Evolutionary conservation across 768 basidiomycete genomes (phyloP).

Genomic region (Suillus americanus): DNA sequence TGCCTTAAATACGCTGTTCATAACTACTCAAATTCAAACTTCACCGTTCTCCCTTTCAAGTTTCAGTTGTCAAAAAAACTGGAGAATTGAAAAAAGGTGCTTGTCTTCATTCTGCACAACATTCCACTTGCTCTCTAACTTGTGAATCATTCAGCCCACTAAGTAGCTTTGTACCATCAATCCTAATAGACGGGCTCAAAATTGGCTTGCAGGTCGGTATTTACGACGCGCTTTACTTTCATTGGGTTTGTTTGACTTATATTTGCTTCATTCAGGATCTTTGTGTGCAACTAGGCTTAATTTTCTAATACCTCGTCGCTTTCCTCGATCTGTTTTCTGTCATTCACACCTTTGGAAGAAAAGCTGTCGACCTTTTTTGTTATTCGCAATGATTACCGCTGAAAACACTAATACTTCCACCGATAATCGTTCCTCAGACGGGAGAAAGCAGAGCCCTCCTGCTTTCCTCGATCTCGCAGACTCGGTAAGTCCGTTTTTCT

Average conservation of each 20-base stretch:
- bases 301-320: slow-evolving; percentile 50
- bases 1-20: slow-evolving; percentile 41
- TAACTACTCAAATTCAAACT: slow-evolving; percentile 27
- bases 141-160: slow-evolving; percentile 35
- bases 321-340: slow-evolving; percentile 46
- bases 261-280: slow-evolving; percentile 41
- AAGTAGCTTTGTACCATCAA: slow-evolving; percentile 80
- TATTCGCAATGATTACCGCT: slow-evolving; percentile 65
- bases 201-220: slow-evolving; percentile 64
- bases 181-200: slow-evolving; percentile 76
- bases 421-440: slow-evolving; percentile 71
- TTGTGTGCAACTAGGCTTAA: slow-evolving; percentile 67
- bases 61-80: slow-evolving; percentile 29
- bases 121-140: slow-evolving; percentile 15
- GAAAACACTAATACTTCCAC: slow-evolving; percentile 71
- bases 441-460: slow-evolving; percentile 83
- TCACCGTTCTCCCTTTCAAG: slow-evolving; percentile 31
- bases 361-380: slow-evolving; percentile 43
- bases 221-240: slow-evolving; percentile 22
- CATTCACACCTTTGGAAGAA: slow-evolving; percentile 48
- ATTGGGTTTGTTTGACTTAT: slow-evolving; percentile 23
- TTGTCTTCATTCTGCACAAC: slow-evolving; percentile 21
- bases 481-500: slow-evolving; percentile 58
- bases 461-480: slow-evolving; percentile 93
- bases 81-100: slow-evolving; percentile 46